Evolutionary conservation across 1,284 basidiomycete genomes (phyloP).

Genomic region (Vanrija pseudolonga): DNA sequence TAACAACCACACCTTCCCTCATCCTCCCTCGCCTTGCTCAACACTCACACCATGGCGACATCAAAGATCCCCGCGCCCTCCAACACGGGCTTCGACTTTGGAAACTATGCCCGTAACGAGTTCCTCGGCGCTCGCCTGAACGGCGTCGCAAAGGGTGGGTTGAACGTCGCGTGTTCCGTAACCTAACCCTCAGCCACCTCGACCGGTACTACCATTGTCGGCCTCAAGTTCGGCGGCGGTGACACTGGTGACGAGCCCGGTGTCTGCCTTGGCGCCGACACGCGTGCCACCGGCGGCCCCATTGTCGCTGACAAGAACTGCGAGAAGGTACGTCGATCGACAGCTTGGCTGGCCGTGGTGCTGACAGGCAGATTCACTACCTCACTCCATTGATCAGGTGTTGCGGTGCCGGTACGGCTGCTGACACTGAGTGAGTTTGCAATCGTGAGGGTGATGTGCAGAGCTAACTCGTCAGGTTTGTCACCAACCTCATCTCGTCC

Average conservation of each 20-base stretch:
- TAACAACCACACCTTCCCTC: neutral
- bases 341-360: neutral
- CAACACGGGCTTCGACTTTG: slow-evolving; percentile 65
- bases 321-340: slow-evolving; percentile 71
- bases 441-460: too few relatives aligned
- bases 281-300: slow-evolving; percentile 86
- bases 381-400: slow-evolving; percentile 91
- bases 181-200: slow-evolving; percentile 66
- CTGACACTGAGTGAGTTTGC: slow-evolving; percentile 72
- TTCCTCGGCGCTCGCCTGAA: slow-evolving; percentile 56
- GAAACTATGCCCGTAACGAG: slow-evolving; percentile 69
- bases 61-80: slow-evolving; percentile 22
- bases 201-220: slow-evolving; percentile 95
- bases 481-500: slow-evolving; percentile 84
- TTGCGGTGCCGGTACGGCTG: slow-evolving; percentile 97
- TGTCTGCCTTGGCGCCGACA: slow-evolving; percentile 93
- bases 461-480: slow-evolving; percentile 55
- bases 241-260: slow-evolving; percentile 65
- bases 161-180: neutral
- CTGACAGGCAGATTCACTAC: slow-evolving; percentile 77
- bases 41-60: slow-evolving; percentile 27
- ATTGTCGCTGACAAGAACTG: slow-evolving; percentile 99
- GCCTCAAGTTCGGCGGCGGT: slow-evolving; percentile 71
- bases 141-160: slow-evolving; percentile 51
- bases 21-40: neutral